Conservation (phyloP, 2,329 filamentous ascomycete species). For the Colletotrichum horii region DNA sequence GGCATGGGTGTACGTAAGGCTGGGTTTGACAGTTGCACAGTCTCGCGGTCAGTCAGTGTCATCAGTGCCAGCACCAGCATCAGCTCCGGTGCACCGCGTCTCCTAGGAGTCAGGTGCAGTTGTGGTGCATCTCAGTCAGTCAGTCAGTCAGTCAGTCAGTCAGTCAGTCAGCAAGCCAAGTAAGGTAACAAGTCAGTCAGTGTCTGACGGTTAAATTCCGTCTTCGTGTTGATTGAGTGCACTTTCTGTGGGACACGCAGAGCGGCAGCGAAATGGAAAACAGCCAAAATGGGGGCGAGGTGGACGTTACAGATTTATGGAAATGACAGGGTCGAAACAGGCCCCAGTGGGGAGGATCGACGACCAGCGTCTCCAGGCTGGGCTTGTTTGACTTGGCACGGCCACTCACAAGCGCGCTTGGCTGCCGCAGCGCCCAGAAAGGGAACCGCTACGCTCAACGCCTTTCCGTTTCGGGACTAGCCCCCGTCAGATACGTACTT, state of each 20-base stretch:
- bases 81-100: background rate
- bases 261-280: background rate
- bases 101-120: background rate
- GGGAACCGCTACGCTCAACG: conserved; percentile 15
- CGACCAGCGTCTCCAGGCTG: conserved; percentile 3
- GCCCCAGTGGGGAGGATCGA: conserved; percentile 15
- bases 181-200: background rate
- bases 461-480: background rate
- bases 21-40: background rate
- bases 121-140: background rate
- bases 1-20: background rate
- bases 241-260: background rate
- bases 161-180: too few species aligned
- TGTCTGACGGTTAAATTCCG: background rate
- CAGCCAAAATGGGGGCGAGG: background rate
- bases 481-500: background rate
- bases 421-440: conserved; percentile 8
- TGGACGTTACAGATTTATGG: conserved; percentile 22
- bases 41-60: background rate
- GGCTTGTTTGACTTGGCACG: conserved; percentile 21
- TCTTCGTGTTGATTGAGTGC: background rate
- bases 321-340: conserved; percentile 18
- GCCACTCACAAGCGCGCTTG: conserved; percentile 16
- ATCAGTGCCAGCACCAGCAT: background rate
- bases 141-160: background rate